Evolutionary conservation across 768 basidiomycete genomes (phyloP).

Genomic region (Trametopsis cervina): DNA sequence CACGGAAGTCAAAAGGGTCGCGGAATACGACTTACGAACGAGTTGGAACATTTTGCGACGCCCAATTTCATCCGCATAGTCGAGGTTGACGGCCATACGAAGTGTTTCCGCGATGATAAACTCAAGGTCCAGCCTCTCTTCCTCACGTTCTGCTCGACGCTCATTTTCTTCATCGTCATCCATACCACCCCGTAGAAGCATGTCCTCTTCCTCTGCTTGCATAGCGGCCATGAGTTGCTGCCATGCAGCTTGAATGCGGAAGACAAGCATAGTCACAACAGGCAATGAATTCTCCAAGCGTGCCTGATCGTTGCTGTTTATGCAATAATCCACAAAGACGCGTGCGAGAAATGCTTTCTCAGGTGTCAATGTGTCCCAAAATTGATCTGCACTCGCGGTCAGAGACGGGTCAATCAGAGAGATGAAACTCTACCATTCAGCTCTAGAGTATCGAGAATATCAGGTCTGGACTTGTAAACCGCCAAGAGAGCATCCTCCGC

Average conservation of each 20-base stretch:
- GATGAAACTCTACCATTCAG: slow-evolving; percentile 51
- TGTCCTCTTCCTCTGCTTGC: slow-evolving; percentile 30
- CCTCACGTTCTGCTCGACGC: slow-evolving; percentile 33
- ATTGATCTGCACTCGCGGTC: slow-evolving; percentile 56
- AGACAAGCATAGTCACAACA: slow-evolving; percentile 78
- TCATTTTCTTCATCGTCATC: slow-evolving; percentile 31
- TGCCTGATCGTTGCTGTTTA: slow-evolving; percentile 47
- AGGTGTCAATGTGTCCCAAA: slow-evolving; percentile 64
- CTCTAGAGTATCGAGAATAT: slow-evolving; percentile 59
- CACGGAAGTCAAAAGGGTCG: slow-evolving; percentile 1
- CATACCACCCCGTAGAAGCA: slow-evolving; percentile 19
- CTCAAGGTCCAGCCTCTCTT: slow-evolving; percentile 44
- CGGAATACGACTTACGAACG: slow-evolving; percentile 50
- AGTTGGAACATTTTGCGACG: slow-evolving; percentile 82
- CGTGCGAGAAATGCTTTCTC: slow-evolving; percentile 78
- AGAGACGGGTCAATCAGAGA: background rate
- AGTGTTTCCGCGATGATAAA: slow-evolving; percentile 80
- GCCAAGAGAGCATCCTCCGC: slow-evolving; percentile 72
- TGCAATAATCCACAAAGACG: slow-evolving; percentile 77
- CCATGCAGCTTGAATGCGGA: slow-evolving; percentile 62
- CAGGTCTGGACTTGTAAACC: slow-evolving; percentile 57
- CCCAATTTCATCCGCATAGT: slow-evolving; percentile 91
- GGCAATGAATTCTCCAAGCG: slow-evolving; percentile 70
- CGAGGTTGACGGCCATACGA: slow-evolving; percentile 67
- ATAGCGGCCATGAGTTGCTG: slow-evolving; percentile 49